phyloP scores from a whole-genome alignment of 2,329 filamentous ascomycete genomes.

The Aspergillus jensenii region DNA sequence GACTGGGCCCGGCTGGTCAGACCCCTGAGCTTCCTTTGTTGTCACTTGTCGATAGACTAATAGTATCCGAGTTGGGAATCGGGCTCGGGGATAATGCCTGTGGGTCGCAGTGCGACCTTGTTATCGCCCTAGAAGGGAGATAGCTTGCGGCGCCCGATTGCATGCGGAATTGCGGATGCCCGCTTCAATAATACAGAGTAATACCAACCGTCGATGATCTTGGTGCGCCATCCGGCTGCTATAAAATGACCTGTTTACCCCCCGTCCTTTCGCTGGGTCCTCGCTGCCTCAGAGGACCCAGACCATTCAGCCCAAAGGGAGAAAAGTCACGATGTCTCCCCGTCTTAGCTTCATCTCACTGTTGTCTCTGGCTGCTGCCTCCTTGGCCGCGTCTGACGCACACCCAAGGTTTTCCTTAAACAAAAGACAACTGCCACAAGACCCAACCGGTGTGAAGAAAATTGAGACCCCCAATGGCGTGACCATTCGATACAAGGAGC shows the following conservation, averaged over 20 bases:
- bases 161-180: background rate
- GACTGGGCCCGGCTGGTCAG: background rate
- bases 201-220: background rate
- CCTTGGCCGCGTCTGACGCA: slow-evolving; percentile 5
- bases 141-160: background rate
- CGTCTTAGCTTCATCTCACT: slow-evolving; percentile 20
- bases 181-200: background rate
- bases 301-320: background rate
- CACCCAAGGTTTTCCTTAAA: slow-evolving; percentile 13
- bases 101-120: slow-evolving; percentile 4
- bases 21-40: slow-evolving; percentile 1
- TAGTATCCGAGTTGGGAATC: background rate
- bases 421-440: slow-evolving; percentile 35
- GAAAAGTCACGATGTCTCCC: slow-evolving; percentile 19
- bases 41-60: background rate
- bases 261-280: background rate
- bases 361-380: slow-evolving; percentile 21
- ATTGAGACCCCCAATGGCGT: slow-evolving; percentile 45
- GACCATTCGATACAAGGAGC: slow-evolving; percentile 60
- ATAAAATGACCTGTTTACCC: slow-evolving; percentile 8
- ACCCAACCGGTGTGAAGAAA: slow-evolving; percentile 39
- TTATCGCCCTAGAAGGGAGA: slow-evolving; percentile 2
- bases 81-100: background rate
- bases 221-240: background rate
- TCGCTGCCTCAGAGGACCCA: background rate